Evolutionary conservation across 495 filamentous ascomycete species (phyloP), one percentile per base, ranked within the genome.

Genomic region (Aspergillus indologenus): DNA sequence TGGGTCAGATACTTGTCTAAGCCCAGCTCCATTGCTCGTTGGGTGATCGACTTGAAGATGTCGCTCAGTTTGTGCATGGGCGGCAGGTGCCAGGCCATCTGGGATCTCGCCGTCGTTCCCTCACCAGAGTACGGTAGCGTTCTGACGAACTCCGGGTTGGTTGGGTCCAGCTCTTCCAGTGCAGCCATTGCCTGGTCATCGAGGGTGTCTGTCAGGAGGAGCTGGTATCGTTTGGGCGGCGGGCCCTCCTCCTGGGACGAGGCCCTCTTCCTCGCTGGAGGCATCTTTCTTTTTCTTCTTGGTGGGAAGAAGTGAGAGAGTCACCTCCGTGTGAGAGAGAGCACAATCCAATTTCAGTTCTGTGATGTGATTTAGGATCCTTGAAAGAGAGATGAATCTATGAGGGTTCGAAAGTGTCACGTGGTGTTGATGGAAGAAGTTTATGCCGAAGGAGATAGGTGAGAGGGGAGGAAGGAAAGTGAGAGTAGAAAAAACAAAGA

Each of bases 21-120:
- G 2, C 72, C 71, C 18, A 74, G 53, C 5, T 62, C 42, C 24
- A 79, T 24, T 15, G 81, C 79, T 8, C 69, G 71, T 5, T 54
- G 20, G 4, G 75, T 73, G n/a, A 84, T 65, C 24, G 80, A 73
- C 18, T 63, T 56, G 62, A 80, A 85, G 11, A 85, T 85, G 14
- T 83, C 77, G 14, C 65, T 50, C 40, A 84, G 68, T 19, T 70
- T 65, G 57, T 71, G 56, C 44, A 85, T 65, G 6, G 82, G 83
- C 1, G 80, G 75, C 17, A 82, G 65, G 45, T 64, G 19, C 24
- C 57, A 47, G 7, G 68, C 66, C 5, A 80, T 59, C 9, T 67
- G 66, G 14, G 65, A 58, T 9, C 51, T 40, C 3, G 55, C 5
- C 34, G 12, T 11, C 0, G 19, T 29, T 19, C 40, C 61, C 7